Base-by-base conservation (phyloP, 495 filamentous ascomycete genomes). In the Penicillium steckii region DNA sequence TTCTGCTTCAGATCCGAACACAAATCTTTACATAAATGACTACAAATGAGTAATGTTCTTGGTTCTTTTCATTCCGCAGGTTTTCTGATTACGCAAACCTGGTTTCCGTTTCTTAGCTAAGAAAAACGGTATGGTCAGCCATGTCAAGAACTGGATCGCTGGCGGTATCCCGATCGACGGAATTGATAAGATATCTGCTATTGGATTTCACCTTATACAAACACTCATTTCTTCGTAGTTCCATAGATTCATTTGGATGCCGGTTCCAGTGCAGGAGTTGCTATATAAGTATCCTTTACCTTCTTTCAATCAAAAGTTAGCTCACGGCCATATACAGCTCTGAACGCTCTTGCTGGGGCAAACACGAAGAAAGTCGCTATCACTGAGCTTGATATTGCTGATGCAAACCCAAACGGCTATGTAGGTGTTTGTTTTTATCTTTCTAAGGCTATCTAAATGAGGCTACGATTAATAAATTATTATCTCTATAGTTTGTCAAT, bases 151-250 rank as follows among this genome's bases (percentile, higher is more conserved):
- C 57, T 89, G 86, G 83, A 60, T 85, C 33, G 73, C 78, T 10
- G 76, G 69, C 10, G 86, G 86, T 53, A 69, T 86, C 26, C 85
- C 86, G 40, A 89, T 89, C 64, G 86, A 90, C 64, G 86, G 87
- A 55, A 88, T 90, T 47, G 80, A 80, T 64, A 61, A 61, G 59
- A 41, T n/a, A 41, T 13, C 38, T 30, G 6, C 1, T 17, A 46
- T 44, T 33, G 10, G 12, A 3, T 10, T 24, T 43, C 9, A 30
- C 35, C 0, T 8, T 15, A 12, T 19, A 21, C 9, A 22, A 51
- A 49, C 55, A 32, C 65, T 53, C 12, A 50, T 25, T 30, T 24
- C n/a, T 0, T 21, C 38, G 23, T 22, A 71, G 81, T 80, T 50
- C 82, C 83, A n/a, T 85, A 89, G 62, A 73, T 75, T 38, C 86